Evolutionary conservation across 257 asterid genomes (phyloP).

Genomic region (Solanum ahanhuiri): DNA sequence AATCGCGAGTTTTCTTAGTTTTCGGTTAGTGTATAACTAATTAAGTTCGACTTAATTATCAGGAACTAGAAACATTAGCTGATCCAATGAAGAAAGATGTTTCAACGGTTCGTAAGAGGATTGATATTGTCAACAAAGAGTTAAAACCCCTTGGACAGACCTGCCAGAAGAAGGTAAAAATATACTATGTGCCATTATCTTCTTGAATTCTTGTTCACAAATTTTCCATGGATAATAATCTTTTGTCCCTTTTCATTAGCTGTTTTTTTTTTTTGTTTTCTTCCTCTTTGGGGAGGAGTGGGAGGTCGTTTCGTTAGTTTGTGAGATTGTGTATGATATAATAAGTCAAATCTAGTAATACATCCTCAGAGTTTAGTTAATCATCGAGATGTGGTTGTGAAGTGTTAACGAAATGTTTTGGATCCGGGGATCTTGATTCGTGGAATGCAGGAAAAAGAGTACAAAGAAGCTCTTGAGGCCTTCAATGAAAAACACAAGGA

Average conservation of each 20-base stretch:
- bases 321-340: background rate
- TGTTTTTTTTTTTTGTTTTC: background rate
- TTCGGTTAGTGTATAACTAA: background rate
- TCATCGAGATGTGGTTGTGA: background rate
- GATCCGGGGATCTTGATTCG: background rate
- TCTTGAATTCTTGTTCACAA: background rate
- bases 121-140: slow-evolving; percentile 80
- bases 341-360: background rate
- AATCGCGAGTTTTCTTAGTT: background rate
- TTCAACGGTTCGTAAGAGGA: slow-evolving; percentile 61
- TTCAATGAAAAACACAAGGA: slow-evolving; percentile 96
- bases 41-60: slow-evolving; percentile 3
- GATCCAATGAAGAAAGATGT: slow-evolving; percentile 97
- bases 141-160: slow-evolving; percentile 77
- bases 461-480: slow-evolving; percentile 93
- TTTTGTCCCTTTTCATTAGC: background rate
- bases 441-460: slow-evolving; percentile 69
- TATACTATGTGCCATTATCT: background rate
- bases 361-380: background rate
- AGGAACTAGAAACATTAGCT: slow-evolving; percentile 76
- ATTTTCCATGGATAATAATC: background rate
- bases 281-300: background rate
- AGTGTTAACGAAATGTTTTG: background rate
- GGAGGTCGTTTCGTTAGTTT: background rate
- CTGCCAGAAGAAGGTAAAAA: slow-evolving; percentile 91